These are phyloP conservation scores for Kuraishia capsulata DNA, from an alignment of 805 yeast species.

Conservation along the genomic window DNA sequence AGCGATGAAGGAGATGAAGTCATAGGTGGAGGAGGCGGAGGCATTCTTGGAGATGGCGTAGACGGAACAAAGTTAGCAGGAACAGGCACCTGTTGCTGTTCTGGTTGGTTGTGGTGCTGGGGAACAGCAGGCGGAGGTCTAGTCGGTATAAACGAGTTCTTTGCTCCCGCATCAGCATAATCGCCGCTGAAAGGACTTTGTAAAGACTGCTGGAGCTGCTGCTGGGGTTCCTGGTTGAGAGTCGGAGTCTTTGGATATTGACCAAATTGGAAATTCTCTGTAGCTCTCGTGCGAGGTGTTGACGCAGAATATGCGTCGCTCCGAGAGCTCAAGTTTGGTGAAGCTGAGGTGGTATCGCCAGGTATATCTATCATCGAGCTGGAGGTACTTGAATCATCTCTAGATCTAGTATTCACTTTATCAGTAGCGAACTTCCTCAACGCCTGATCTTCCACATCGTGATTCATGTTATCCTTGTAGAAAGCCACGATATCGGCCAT, in stretches of 20 bases:
- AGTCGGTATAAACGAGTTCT: constrained; percentile 40
- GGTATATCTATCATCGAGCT: constrained; percentile 16
- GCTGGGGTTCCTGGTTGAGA: neutral
- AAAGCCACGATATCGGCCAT: constrained; percentile 87
- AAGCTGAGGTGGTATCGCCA: too few species aligned
- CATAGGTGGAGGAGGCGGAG: neutral
- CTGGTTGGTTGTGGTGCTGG: neutral
- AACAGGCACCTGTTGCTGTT: too few species aligned
- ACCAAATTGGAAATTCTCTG: too few species aligned
- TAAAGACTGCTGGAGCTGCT: neutral
- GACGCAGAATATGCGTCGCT: neutral
- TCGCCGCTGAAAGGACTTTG: neutral
- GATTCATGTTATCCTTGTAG: constrained; percentile 53
- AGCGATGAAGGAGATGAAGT: constrained; percentile 6
- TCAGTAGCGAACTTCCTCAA: constrained; percentile 4
- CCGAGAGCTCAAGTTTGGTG: too few species aligned
- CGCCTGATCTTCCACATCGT: constrained; percentile 18
- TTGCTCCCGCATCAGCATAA: neutral
- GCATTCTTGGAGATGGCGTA: constrained; percentile 1
- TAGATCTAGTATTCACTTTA: too few species aligned
- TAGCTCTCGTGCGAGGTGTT: neutral
- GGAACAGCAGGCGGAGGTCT: constrained; percentile 66
- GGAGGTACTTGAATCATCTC: constrained; percentile 18
- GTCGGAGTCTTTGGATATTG: constrained; percentile 1
- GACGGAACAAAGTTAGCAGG: constrained; percentile 6